Base-by-base conservation (phyloP, 345 rosid species). In the Rhodomyrtus tomentosa region DNA sequence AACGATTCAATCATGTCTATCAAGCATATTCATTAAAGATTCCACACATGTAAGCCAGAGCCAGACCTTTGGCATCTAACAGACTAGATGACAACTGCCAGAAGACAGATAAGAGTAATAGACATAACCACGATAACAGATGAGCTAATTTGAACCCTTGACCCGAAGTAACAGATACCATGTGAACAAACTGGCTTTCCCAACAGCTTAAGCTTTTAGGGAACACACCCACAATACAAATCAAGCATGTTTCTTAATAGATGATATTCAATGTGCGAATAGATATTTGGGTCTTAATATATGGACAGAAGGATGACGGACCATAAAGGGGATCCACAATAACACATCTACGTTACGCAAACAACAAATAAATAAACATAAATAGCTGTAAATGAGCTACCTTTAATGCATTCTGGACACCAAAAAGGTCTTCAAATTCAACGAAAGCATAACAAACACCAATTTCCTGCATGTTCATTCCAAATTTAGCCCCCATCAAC, bases 401-500 rank as follows among this genome's bases (percentile, higher is more conserved):
- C 98, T 93, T 92, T 84, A 97, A 90, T 85, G 98, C 98, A 89
- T 95, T 95, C 84, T 95, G 98, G 82, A 95, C 99, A 52, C 95
- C 90, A 52, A 84, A 24, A 80, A 95, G 89, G 90, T 97, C 99
- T 92, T 95, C 99, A 85, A 92, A 97, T 92, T 97, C 99, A 42
- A 97, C 98, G 86, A 95, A 97, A 21, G 99, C 99, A 87, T 95
- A 97, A 92, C 98, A 97, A 55, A 95, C 95, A 48, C 98, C 99
- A 83, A 93, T 85, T 90, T 97, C 99, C 99, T 90, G 89, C 27
- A 50, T 59, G 83, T 49, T 29, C 85, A 83, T 84, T 89, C 38
- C 82, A 88, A 58, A 87, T 85, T 45, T 22, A 55, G n/a, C 54
- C 48, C 42, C 52, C 25, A 82, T 27, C 53, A 36, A 51, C 24